phyloP scores from a whole-genome alignment of 495 filamentous ascomycete genomes.

The Massariosphaeria phaeospora region DNA sequence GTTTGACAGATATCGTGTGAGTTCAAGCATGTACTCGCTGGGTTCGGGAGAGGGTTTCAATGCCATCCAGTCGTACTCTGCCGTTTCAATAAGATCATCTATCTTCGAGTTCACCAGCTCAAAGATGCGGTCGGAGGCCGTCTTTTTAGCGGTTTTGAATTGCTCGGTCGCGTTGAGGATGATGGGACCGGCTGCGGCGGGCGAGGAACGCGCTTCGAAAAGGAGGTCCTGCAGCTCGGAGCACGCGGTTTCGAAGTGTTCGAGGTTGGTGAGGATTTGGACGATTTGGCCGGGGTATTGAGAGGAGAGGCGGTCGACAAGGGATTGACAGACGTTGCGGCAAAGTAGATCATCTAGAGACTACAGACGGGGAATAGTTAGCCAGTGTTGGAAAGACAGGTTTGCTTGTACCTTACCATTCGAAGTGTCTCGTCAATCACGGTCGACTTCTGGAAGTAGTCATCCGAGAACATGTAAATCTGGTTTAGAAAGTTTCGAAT shows the following conservation, averaged over 20 bases:
- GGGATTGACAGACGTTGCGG: slow-evolving; percentile 78
- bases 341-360: slow-evolving; percentile 87
- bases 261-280: slow-evolving; percentile 94
- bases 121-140: slow-evolving; percentile 94
- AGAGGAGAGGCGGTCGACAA: slow-evolving; percentile 82
- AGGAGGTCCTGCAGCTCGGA: slow-evolving; percentile 78
- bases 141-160: slow-evolving; percentile 87
- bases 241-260: slow-evolving; percentile 93
- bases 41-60: slow-evolving; percentile 60
- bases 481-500: slow-evolving; percentile 95
- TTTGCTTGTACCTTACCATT: slow-evolving; percentile 49
- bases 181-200: slow-evolving; percentile 67
- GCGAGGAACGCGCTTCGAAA: slow-evolving; percentile 71
- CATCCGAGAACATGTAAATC: slow-evolving; percentile 92
- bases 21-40: slow-evolving; percentile 87
- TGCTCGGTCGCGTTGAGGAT: slow-evolving; percentile 73
- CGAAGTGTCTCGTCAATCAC: slow-evolving; percentile 86
- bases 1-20: slow-evolving; percentile 88
- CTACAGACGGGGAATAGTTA: slow-evolving; percentile 33
- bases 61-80: slow-evolving; percentile 91
- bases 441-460: slow-evolving; percentile 81
- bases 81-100: slow-evolving; percentile 91
- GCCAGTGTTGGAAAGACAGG: background rate
- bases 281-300: slow-evolving; percentile 97
- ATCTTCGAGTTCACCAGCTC: slow-evolving; percentile 98